phyloP scores from a whole-genome alignment of 345 rosid genomes.

The Excoecaria agallocha region DNA sequence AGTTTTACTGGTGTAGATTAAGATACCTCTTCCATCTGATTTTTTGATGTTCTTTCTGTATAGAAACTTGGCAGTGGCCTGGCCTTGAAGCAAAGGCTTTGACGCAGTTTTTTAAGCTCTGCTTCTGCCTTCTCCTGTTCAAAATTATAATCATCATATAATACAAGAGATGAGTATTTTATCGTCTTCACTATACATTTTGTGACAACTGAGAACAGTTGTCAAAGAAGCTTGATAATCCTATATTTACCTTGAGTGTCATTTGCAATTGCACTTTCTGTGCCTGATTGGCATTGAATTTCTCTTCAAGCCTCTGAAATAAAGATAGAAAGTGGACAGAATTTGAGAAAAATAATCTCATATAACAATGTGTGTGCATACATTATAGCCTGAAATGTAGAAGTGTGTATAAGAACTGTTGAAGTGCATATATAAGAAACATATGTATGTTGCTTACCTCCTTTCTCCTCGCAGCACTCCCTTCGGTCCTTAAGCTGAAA shows the following conservation, averaged over 20 bases:
- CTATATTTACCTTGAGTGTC: constrained; percentile 41
- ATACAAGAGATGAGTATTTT: not conserved
- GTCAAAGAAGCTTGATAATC: not conserved
- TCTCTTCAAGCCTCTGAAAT: constrained; percentile 75
- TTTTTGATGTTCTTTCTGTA: constrained; percentile 43
- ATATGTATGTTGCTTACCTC: constrained; percentile 44
- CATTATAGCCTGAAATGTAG: not conserved
- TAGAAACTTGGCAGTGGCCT: constrained; percentile 89
- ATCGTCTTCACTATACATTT: no score
- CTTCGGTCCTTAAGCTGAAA: constrained; percentile 72
- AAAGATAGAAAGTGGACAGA: constrained; percentile 8
- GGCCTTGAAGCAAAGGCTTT: constrained; percentile 86
- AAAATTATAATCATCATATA: not conserved
- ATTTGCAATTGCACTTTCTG: constrained; percentile 49
- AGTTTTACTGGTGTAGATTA: not conserved
- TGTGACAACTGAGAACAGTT: not conserved
- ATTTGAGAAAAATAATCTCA: not conserved
- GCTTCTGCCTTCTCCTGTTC: constrained; percentile 64
- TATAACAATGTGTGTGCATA: not conserved
- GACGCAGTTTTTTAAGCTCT: constrained; percentile 57
- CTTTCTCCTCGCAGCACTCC: constrained; percentile 76
- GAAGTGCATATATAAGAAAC: not conserved
- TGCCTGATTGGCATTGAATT: constrained; percentile 53
- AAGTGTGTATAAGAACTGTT: not conserved
- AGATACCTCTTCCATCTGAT: constrained; percentile 49